Conservation (phyloP, 2,329 filamentous ascomycete species). For the Fusarium sp. region DNA sequence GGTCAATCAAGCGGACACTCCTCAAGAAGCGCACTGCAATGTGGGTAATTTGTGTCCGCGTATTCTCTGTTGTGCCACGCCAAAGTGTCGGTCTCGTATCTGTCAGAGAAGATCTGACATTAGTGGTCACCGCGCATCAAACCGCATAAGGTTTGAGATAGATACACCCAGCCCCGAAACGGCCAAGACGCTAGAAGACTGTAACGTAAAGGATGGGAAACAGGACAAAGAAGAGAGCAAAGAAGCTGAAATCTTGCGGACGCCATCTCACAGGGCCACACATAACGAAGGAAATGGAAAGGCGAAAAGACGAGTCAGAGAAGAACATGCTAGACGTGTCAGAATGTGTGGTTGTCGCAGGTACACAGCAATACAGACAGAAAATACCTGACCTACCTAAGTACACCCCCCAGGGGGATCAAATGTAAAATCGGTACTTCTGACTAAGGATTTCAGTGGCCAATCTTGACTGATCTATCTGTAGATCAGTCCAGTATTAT, state of each 20-base stretch:
- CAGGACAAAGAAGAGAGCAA: background rate
- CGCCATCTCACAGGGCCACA: background rate
- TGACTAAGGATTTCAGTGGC: no score
- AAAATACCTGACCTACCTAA: background rate
- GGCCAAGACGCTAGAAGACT: background rate
- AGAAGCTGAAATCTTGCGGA: background rate
- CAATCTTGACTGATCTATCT: no score
- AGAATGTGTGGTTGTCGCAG: conserved; percentile 14
- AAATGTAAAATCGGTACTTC: no score
- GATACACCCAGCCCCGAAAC: background rate
- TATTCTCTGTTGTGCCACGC: background rate
- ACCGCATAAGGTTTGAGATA: background rate
- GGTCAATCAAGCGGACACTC: background rate
- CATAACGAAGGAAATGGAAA: background rate
- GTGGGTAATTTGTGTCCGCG: background rate
- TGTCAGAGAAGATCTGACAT: background rate
- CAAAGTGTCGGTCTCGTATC: conserved; percentile 12
- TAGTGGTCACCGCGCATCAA: background rate
- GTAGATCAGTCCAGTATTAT: no score
- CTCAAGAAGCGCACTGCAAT: background rate
- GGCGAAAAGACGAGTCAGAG: background rate
- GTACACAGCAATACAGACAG: background rate
- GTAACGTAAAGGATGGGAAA: background rate
- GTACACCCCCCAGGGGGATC: no score
- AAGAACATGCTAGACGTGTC: conserved; percentile 14